Base-by-base conservation (phyloP, 1,284 basidiomycete species). In the Ganoderma sp. region DNA sequence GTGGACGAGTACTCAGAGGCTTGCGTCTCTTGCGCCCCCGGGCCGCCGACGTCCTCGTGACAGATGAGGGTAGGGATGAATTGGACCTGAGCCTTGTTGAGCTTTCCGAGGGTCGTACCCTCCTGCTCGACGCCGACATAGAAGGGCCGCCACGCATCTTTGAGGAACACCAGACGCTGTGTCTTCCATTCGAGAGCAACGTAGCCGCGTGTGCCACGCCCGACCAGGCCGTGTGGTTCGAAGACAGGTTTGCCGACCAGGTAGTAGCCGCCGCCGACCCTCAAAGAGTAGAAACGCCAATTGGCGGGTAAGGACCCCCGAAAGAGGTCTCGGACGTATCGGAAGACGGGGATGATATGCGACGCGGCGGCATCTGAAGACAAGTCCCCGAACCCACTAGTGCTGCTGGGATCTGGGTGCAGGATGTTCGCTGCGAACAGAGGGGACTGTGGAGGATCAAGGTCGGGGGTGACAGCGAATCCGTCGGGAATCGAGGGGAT, bases 241-340 rank as follows among this genome's bases (percentile, higher is more conserved):
- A 17, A 52, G 19, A 39, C 39, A 8, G 61, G 34, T 2, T 50
- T 15, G 28, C 61, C 48, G 5, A 63, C 48, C 19, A 63, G 34
- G 48, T 63, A 63, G 45, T 39, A n/a, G 14, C 39, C 32, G 0
- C 34, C 61, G n/a, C 32, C 7, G 22, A 69, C 48, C 37, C 34
- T 56, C 41, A 71, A 48, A 28, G 41, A 28, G 45, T 69, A 67
- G 14, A 67, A 66, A 3, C 60, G 62, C 41, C 48, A 65, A 22
- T 19, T n/a, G 0, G 25, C 28, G 3, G 1, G 22, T 41, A 72
- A 54, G 0, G 71, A 69, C 8, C 50, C n/a, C 0, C 52, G 34
- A 42, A 69, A 72, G 60, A 50, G 10, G 6, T 63, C 28, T 34
- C 71, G 68, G 48, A 72, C 54, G 43, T 68, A 66, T 14, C 39